phyloP scores from a whole-genome alignment of 768 basidiomycete genomes.

The Atractiella rhizophila region DNA sequence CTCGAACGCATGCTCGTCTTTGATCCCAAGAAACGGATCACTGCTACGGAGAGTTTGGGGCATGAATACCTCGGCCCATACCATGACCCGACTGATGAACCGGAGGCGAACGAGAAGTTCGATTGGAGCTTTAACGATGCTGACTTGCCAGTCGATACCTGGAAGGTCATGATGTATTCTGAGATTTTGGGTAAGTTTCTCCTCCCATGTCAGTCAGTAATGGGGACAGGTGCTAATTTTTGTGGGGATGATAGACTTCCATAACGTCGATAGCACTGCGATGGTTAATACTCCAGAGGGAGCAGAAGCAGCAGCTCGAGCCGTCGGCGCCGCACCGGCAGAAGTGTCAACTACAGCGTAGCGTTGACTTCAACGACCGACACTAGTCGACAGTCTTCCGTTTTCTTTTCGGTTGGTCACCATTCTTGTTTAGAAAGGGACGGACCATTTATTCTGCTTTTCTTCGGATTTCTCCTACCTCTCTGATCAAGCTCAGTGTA shows the following conservation, averaged over 20 bases:
- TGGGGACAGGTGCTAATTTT: neutral
- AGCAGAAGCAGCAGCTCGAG: constrained; percentile 4
- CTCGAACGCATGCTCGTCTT: constrained; percentile 98
- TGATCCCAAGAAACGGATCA: constrained; percentile 90
- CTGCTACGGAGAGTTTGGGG: constrained; percentile 60
- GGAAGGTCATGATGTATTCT: constrained; percentile 99
- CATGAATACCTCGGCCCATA: constrained; percentile 93
- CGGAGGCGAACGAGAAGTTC: constrained; percentile 72
- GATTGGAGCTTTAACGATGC: constrained; percentile 99
- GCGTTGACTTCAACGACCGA: too few species aligned
- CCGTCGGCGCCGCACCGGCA: too few species aligned
- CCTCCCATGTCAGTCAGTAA: neutral
- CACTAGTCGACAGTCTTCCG: too few species aligned
- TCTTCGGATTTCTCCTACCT: too few species aligned
- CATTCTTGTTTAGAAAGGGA: too few species aligned
- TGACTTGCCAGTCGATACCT: constrained; percentile 89
- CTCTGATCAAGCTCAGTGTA: too few species aligned
- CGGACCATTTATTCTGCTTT: too few species aligned
- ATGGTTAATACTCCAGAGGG: neutral
- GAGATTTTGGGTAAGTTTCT: constrained; percentile 61
- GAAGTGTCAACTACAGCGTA: too few species aligned
- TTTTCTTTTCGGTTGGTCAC: too few species aligned
- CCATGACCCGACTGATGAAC: constrained; percentile 95
- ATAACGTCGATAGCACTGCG: constrained; percentile 8
- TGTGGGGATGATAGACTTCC: constrained; percentile 14